Conservation (phyloP, 139 green algal species). For the Chlorella sp. region DNA sequence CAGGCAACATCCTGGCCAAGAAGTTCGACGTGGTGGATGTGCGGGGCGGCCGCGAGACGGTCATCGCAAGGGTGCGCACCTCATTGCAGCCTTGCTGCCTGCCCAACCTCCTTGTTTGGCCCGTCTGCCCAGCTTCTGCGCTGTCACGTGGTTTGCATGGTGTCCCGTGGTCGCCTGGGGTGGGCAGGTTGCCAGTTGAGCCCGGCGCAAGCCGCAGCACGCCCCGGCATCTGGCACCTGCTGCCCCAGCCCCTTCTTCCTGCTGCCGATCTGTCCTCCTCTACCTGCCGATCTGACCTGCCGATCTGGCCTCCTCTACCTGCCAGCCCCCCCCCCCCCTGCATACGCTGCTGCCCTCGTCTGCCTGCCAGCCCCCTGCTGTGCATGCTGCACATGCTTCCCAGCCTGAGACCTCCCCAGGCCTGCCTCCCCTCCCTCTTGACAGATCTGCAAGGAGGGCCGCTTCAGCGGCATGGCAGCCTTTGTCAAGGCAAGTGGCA, state of each 20-base stretch:
- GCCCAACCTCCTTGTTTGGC: too few species aligned
- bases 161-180: too few species aligned
- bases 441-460: constrained; percentile 16
- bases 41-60: not conserved
- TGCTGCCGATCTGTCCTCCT: not conserved
- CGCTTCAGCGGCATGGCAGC: not conserved
- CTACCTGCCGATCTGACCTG: too few species aligned
- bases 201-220: too few species aligned
- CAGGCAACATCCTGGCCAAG: not conserved
- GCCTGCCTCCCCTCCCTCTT: not conserved
- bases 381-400: too few species aligned
- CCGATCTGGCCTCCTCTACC: not conserved
- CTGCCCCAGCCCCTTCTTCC: not conserved
- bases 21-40: not conserved
- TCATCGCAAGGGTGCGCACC: not conserved
- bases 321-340: too few species aligned
- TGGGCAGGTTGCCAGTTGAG: too few species aligned
- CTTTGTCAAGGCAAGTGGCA: not conserved
- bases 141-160: too few species aligned
- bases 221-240: too few species aligned
- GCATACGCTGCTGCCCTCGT: not conserved
- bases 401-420: not conserved
- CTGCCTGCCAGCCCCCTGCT: too few species aligned
- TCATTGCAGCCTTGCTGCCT: not conserved
- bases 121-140: too few species aligned